Evolutionary conservation across 108 stramenopile species (phyloP).

Genomic region (Nitzschia putrida): DNA sequence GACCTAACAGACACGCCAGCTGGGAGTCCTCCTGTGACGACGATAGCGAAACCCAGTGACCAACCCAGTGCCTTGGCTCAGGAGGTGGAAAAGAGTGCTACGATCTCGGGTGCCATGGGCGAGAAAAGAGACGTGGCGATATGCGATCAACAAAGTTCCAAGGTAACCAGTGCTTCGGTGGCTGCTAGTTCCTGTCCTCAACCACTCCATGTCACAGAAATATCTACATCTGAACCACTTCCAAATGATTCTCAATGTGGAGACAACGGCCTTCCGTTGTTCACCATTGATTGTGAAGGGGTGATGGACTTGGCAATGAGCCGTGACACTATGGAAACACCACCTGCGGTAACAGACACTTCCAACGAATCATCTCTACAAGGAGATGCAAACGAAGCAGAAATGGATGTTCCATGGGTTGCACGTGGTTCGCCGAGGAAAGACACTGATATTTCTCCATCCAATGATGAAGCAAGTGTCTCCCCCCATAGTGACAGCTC

Average conservation of each 20-base stretch:
- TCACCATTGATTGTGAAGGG: slow-evolving; percentile 72
- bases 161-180: background rate
- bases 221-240: background rate
- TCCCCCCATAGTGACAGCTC: background rate
- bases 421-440: too few relatives aligned
- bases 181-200: background rate
- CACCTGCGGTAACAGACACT: slow-evolving; percentile 10
- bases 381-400: background rate
- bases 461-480: too few relatives aligned
- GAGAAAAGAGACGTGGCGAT: background rate
- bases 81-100: background rate
- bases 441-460: too few relatives aligned
- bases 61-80: too few relatives aligned
- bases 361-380: slow-evolving; percentile 4
- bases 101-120: background rate
- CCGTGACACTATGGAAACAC: background rate
- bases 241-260: background rate
- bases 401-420: background rate
- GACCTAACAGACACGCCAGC: background rate
- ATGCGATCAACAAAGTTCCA: background rate
- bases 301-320: background rate
- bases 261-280: slow-evolving; percentile 34
- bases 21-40: background rate
- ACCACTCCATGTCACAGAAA: background rate
- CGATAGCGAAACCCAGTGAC: too few relatives aligned